phyloP scores from a whole-genome alignment of 1,284 basidiomycete species.

The Boletellus deceptivus region DNA sequence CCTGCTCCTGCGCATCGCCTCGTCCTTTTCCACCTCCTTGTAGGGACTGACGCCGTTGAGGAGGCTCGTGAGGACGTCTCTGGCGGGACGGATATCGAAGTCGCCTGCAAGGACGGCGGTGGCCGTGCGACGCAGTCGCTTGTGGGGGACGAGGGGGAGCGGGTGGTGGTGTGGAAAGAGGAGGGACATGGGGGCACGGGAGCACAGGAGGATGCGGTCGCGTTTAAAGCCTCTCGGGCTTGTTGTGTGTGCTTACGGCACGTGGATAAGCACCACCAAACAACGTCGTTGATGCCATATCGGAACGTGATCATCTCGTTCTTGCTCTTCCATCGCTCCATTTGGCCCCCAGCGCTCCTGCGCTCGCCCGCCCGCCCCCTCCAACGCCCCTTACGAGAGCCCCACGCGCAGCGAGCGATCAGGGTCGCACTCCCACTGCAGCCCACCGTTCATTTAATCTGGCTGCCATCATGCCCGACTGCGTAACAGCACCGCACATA shows the following conservation, averaged over 20 bases:
- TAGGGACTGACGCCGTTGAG: slow-evolving; percentile 71
- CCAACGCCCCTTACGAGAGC: background rate
- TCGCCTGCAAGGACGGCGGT: slow-evolving; percentile 70
- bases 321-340: too few species aligned
- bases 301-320: slow-evolving; percentile 22
- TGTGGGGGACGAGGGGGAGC: slow-evolving; percentile 34
- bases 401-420: too few species aligned
- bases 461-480: too few species aligned
- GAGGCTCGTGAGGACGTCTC: slow-evolving; percentile 74
- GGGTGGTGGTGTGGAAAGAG: slow-evolving; percentile 38
- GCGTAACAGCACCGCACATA: too few species aligned
- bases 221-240: slow-evolving; percentile 35
- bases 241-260: slow-evolving; percentile 38
- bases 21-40: slow-evolving; percentile 57
- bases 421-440: too few species aligned
- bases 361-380: background rate
- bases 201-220: slow-evolving; percentile 30
- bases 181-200: slow-evolving; percentile 20
- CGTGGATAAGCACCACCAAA: slow-evolving; percentile 35
- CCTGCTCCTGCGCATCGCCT: slow-evolving; percentile 47
- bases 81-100: slow-evolving; percentile 61
- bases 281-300: slow-evolving; percentile 36
- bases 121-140: slow-evolving; percentile 63
- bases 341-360: too few species aligned
- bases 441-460: too few species aligned